Base-by-base conservation (phyloP, 805 yeast genomes). In the Saitoella complicata region DNA sequence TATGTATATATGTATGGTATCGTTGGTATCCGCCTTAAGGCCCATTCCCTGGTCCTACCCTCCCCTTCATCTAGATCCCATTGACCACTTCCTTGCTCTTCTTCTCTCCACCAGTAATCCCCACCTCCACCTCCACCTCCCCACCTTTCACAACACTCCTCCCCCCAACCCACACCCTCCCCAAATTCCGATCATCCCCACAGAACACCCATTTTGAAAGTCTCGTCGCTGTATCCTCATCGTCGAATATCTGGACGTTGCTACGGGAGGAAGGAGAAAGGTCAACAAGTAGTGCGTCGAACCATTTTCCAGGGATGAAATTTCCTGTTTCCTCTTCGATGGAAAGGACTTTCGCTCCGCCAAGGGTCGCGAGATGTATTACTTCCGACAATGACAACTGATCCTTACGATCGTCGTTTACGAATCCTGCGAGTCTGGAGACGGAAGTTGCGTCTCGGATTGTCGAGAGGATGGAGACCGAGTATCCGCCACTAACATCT, bases 111-210 rank as follows among this genome's bases (percentile, higher is more conserved):
- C 21, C 21, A 21, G 21, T 21, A 21, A 21, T 21, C 21, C 21
- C 21, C 21, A 21, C 21, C 21, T 4, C 21, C 21, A 21, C 21
- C 21, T 21, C 21, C 21, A 21, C 21, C 21, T 21, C 21, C 21
- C 21, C 21, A 21, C 21, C 21, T 4, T 21, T 21, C 21, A 21
- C 63, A 30, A 82, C 88, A 45, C 63, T 55, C 50, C 71, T 62
- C 7, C 97, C 97, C 55, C 77, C 75, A 37, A 87, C 87, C 81
- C 83, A 91, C 10, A 88, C 95, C 44, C 68, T 68, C 5, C 64
- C 56, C 33, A 88, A 76, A 58, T 91, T 91, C 56, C 97, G 71
- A 59, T 91, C 96, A 62, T 91, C 98, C 12, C 97, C 97, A 47
- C 76, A 73, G 59, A 85, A 91, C 6, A 88, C 65, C 98, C 98